phyloP scores from a whole-genome alignment of 805 yeast genomes.

The Yarrowia sp. region DNA sequence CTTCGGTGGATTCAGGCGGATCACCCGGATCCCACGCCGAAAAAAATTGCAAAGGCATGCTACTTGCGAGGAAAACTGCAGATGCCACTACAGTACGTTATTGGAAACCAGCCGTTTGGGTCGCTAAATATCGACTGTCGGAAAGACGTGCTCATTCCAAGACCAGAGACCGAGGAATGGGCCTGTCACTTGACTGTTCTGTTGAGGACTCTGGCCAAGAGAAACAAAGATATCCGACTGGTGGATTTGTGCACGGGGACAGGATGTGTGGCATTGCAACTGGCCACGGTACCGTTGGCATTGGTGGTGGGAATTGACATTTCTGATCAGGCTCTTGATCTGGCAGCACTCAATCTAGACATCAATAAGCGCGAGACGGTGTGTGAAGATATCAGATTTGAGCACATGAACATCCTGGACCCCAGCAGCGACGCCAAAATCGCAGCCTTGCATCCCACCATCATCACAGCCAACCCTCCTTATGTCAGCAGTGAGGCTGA shows the following conservation, averaged over 20 bases:
- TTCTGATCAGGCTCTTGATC: not conserved
- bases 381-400: not conserved
- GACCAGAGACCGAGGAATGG: constrained; percentile 33
- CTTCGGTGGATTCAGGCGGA: constrained; percentile 32
- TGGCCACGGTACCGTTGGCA: constrained; percentile 31
- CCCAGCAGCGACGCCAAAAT: constrained; percentile 2
- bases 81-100: constrained; percentile 18
- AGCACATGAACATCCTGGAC: constrained; percentile 10
- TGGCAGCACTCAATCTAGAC: constrained; percentile 14
- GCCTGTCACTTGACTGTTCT: constrained; percentile 2
- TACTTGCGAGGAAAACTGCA: not conserved
- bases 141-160: constrained; percentile 21
- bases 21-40: constrained; percentile 33
- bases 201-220: not conserved
- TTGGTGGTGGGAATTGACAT: constrained; percentile 30
- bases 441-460: constrained; percentile 31
- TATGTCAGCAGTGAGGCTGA: constrained; percentile 40
- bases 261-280: constrained; percentile 27
- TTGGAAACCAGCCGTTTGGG: constrained; percentile 38
- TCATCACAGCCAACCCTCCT: constrained; percentile 36
- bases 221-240: constrained; percentile 8
- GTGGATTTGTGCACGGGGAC: constrained; percentile 34
- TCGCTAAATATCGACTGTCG: constrained; percentile 24
- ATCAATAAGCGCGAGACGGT: not conserved
- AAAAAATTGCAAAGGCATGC: constrained; percentile 25